Conservation (phyloP, 805 yeast genomes). For the Suhomyces sp. region DNA sequence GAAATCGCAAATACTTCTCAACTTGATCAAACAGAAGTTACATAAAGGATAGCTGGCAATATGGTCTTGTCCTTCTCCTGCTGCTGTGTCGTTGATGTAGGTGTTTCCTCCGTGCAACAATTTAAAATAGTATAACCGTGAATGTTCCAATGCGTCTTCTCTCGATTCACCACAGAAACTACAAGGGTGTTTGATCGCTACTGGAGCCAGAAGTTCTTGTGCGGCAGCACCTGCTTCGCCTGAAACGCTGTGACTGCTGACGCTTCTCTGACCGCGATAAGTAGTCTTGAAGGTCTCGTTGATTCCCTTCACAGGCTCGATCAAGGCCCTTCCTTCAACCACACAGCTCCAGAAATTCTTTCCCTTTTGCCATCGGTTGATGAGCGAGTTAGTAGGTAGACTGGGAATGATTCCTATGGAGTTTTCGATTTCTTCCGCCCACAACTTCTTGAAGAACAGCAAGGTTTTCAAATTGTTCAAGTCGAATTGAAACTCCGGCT, state of each 20-base stretch:
- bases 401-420: constrained; percentile 31
- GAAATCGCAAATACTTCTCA: constrained; percentile 80
- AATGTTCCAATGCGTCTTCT: constrained; percentile 67
- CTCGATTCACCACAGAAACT: constrained; percentile 81
- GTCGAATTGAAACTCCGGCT: constrained; percentile 35
- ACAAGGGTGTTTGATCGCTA: constrained; percentile 74
- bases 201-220: constrained; percentile 48
- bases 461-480: constrained; percentile 45
- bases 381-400: constrained; percentile 53
- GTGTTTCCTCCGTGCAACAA: constrained; percentile 29
- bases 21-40: constrained; percentile 72
- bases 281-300: constrained; percentile 66
- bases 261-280: constrained; percentile 17
- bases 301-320: constrained; percentile 83
- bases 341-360: constrained; percentile 58
- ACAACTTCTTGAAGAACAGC: constrained; percentile 59
- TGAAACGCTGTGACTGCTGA: constrained; percentile 1
- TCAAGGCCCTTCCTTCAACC: constrained; percentile 74
- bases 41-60: constrained; percentile 65
- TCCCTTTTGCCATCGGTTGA: constrained; percentile 42
- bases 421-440: constrained; percentile 73
- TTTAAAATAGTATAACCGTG: constrained; percentile 70
- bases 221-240: constrained; percentile 9
- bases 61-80: constrained; percentile 24
- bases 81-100: constrained; percentile 5